Evolutionary conservation across 148 eudicot genomes (phyloP), one percentile per base, ranked within the genome.

Genomic region (Rhododendron ferrugineum): DNA sequence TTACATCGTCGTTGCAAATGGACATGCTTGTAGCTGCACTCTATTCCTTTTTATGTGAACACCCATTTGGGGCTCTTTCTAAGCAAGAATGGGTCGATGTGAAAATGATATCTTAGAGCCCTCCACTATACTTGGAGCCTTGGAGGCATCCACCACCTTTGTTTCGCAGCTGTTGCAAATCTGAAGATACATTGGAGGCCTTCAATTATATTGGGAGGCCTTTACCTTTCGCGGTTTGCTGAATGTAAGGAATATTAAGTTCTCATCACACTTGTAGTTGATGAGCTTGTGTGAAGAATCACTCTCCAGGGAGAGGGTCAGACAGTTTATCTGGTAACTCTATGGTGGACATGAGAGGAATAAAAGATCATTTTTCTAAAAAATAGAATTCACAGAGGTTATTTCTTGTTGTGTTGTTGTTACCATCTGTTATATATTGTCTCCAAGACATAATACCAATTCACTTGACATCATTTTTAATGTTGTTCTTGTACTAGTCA

Each of bases 311-410:
- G 37, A 70, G 6, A 1, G 18, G 20, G 36, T 70, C 37, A 80
- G 82, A 80, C 26, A 60, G 81, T 78, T 47, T 28, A 26, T 78
- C 34, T 74, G 79, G 34, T 47, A 13, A 49, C 22, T 40, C 42
- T 46, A 76, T 68, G 47, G 81, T 76, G 79, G 50, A 58, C 50
- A 46, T 78, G 58, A 46, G 20, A n/a, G 81, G 32, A 50, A 78
- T 28, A 7, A n/a, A 44, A 78, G 7, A 46, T 11, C 1, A 14
- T 30, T 2, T 79, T 0, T 78, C 23, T 2, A 8, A 4, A 22
- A 16, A 44, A 3, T 23, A 8, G 0, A 74, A 8, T 23, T 64
- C 15, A 44, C 11, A 7, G 79, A 13, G 56, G 54, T 42, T 75
- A 47, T n/a, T 40, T 73, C 46, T 74, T 54, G 4, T 62, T 42